These are phyloP conservation scores for Vinca minor DNA, from an alignment of 257 asterid genomes.

Conservation along the genomic window DNA sequence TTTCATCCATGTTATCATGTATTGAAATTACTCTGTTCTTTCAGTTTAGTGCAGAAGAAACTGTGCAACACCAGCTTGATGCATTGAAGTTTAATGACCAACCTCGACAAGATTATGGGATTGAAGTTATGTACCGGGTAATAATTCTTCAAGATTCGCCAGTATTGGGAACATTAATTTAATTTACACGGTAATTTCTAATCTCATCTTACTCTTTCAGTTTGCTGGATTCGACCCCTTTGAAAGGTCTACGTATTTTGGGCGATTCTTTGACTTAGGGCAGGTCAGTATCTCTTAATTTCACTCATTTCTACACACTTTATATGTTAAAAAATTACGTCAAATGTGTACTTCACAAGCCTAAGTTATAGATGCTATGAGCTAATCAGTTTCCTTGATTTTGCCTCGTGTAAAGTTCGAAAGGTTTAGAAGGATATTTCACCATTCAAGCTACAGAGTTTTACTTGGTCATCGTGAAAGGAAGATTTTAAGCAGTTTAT, in stretches of 20 bases:
- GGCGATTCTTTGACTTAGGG: constrained; percentile 87
- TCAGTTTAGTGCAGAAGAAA: constrained; percentile 86
- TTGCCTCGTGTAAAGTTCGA: constrained; percentile 51
- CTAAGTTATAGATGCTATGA: background rate
- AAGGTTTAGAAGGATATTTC: constrained; percentile 85
- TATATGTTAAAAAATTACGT: background rate
- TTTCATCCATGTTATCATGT: constrained; percentile 11
- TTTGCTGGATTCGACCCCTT: constrained; percentile 97
- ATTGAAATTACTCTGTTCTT: constrained; percentile 13
- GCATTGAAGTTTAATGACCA: constrained; percentile 92
- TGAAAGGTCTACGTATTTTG: constrained; percentile 90
- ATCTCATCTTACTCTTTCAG: constrained; percentile 28
- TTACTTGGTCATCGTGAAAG: constrained; percentile 83
- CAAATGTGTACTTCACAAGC: background rate
- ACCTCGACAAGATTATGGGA: constrained; percentile 84
- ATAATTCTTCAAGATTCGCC: constrained; percentile 15
- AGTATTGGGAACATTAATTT: background rate
- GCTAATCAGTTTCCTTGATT: background rate
- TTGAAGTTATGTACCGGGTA: constrained; percentile 96
- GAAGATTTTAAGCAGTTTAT: constrained; percentile 75
- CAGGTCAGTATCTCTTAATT: constrained; percentile 42
- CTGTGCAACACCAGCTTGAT: constrained; percentile 79
- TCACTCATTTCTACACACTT: background rate
- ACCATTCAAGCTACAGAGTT: constrained; percentile 83
- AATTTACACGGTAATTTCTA: constrained; percentile 3